Evolutionary conservation across 2,329 filamentous ascomycete genomes (phyloP).

Genomic region (Cladosporium cucumerinum): DNA sequence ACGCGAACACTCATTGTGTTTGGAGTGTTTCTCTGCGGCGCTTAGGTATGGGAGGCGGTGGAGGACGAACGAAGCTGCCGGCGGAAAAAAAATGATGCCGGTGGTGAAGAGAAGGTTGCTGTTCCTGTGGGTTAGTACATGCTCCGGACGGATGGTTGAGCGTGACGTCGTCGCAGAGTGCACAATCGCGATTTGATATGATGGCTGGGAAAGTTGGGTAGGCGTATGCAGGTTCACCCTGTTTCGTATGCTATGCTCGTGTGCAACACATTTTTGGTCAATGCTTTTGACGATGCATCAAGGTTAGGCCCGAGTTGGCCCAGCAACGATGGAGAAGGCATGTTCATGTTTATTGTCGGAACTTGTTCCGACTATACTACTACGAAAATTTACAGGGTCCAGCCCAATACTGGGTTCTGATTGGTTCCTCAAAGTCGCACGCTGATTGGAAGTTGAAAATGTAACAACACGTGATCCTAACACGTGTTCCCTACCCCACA

Average conservation of each 20-base stretch:
- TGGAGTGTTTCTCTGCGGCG: constrained; percentile 1
- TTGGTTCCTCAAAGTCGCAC: no score
- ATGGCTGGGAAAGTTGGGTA: not conserved
- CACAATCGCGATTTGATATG: not conserved
- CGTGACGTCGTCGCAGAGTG: not conserved
- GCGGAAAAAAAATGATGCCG: not conserved
- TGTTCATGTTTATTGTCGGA: no score
- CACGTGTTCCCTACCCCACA: no score
- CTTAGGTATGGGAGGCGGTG: not conserved
- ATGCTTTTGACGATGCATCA: not conserved
- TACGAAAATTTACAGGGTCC: no score
- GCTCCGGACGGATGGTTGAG: not conserved
- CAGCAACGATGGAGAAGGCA: not conserved
- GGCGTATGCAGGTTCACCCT: not conserved
- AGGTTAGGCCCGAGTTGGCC: not conserved
- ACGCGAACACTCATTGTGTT: constrained; percentile 65
- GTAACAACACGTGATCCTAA: no score
- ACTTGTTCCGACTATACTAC: no score
- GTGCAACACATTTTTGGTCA: not conserved
- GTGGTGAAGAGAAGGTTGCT: constrained; percentile 2
- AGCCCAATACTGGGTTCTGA: no score
- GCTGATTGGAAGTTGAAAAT: no score
- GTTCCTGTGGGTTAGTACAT: constrained; percentile 15
- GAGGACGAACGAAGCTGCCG: not conserved
- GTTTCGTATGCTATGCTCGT: not conserved